Conservation (phyloP, 2,329 filamentous ascomycete species). For the Gnomoniopsis sp. region DNA sequence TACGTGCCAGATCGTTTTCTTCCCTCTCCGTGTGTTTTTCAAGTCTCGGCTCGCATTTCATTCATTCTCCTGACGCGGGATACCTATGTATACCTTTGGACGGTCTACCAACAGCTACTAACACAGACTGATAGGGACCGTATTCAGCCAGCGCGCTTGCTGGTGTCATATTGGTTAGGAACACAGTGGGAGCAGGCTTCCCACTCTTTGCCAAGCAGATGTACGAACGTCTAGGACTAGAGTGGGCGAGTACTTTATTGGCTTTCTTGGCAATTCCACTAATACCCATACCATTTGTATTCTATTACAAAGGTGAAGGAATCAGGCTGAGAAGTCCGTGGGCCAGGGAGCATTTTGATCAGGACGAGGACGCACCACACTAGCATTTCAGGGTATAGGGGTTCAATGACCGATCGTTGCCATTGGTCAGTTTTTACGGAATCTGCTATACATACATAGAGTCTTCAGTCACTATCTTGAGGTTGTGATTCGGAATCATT, state of each 20-base stretch:
- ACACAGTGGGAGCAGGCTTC: constrained; percentile 53
- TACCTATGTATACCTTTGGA: too few relatives aligned
- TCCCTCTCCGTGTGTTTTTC: too few relatives aligned
- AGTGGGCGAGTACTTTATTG: constrained; percentile 46
- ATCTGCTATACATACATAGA: too few relatives aligned
- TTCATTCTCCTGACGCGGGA: too few relatives aligned
- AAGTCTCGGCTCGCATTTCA: too few relatives aligned
- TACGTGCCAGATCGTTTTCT: too few relatives aligned
- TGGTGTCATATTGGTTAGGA: constrained; percentile 45
- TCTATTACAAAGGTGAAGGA: constrained; percentile 46
- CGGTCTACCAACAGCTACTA: too few relatives aligned
- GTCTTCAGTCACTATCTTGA: too few relatives aligned
- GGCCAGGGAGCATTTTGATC: constrained; percentile 13
- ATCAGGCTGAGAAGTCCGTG: constrained; percentile 37
- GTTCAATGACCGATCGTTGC: too few relatives aligned
- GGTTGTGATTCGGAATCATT: too few relatives aligned
- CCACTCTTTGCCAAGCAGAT: constrained; percentile 60
- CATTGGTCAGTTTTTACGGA: too few relatives aligned
- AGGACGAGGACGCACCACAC: constrained; percentile 12
- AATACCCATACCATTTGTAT: constrained; percentile 49
- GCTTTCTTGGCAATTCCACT: constrained; percentile 45
- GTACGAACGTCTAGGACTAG: constrained; percentile 40
- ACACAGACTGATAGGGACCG: too few relatives aligned
- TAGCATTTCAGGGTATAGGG: background rate
- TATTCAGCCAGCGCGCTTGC: constrained; percentile 8